These are phyloP conservation scores for Leptoxyphium fumago DNA, from an alignment of 2,329 filamentous ascomycete genomes.

Conservation along the genomic window DNA sequence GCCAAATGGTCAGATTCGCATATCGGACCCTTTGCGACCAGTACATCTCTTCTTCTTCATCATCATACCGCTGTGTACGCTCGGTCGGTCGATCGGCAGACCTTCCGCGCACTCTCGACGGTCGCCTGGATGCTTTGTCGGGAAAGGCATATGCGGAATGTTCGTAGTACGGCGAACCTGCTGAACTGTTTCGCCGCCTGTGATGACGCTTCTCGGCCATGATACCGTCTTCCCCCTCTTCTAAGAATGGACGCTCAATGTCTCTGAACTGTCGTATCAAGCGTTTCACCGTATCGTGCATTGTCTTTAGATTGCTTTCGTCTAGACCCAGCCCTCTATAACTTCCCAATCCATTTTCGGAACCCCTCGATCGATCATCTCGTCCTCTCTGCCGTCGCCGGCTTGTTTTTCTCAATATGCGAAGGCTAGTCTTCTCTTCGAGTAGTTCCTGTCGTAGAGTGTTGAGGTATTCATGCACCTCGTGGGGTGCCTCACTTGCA, in stretches of 20 bases:
- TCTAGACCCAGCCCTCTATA: conserved; percentile 17
- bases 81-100: conserved; percentile 3
- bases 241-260: conserved; percentile 25
- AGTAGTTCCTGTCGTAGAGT: conserved; percentile 27
- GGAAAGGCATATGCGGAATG: conserved; percentile 16
- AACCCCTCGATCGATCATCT: conserved; percentile 2
- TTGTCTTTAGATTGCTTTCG: conserved; percentile 21
- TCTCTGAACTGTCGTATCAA: conserved; percentile 23
- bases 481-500: conserved; percentile 20
- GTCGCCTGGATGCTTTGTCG: conserved; percentile 5
- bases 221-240: conserved; percentile 12
- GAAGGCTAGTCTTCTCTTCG: conserved; percentile 25
- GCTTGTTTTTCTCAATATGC: conserved; percentile 12
- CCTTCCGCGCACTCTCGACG: not conserved
- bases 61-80: conserved; percentile 10
- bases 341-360: conserved; percentile 9
- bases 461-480: conserved; percentile 26
- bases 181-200: conserved; percentile 7
- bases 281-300: conserved; percentile 21
- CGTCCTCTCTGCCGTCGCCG: conserved; percentile 4
- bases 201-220: conserved; percentile 7
- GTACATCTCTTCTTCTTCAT: conserved; percentile 18
- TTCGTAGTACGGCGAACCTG: conserved; percentile 11
- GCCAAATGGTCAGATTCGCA: conserved; percentile 18
- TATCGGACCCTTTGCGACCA: conserved; percentile 21